Conservation (phyloP, 2,329 filamentous ascomycete species). For the Pestalotiopsis sp. region DNA sequence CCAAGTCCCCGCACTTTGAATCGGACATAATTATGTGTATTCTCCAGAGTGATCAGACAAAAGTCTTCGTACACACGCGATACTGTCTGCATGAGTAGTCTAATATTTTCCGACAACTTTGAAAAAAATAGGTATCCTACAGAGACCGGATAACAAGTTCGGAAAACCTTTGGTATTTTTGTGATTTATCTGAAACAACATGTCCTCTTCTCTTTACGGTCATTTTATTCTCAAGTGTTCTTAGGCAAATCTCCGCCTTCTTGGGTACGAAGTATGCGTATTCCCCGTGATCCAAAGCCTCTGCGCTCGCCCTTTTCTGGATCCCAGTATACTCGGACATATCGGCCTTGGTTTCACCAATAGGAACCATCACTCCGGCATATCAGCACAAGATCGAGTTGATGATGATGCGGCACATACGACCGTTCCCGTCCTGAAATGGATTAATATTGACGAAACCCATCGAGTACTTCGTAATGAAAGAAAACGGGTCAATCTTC, state of each 20-base stretch:
- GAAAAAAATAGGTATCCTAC: too few species aligned
- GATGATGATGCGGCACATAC: constrained; percentile 22
- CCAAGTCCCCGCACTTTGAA: too few species aligned
- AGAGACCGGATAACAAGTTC: too few species aligned
- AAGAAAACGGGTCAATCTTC: constrained; percentile 27
- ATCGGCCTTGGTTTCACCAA: constrained; percentile 17
- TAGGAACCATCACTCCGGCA: constrained; percentile 19
- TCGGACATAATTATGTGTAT: too few species aligned
- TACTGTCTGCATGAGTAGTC: too few species aligned
- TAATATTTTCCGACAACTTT: too few species aligned
- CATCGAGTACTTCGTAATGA: constrained; percentile 26
- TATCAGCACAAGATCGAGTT: constrained; percentile 22
- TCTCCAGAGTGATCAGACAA: too few species aligned
- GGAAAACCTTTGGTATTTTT: too few species aligned
- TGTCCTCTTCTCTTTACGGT: too few species aligned
- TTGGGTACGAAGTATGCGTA: constrained; percentile 24
- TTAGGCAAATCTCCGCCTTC: not conserved
- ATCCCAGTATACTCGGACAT: constrained; percentile 20
- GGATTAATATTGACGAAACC: constrained; percentile 21
- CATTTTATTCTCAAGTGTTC: not conserved
- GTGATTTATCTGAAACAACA: too few species aligned
- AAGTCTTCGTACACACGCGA: too few species aligned
- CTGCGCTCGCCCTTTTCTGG: constrained; percentile 20
- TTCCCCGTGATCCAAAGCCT: constrained; percentile 27
- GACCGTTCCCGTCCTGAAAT: constrained; percentile 22